Evolutionary conservation across 495 filamentous ascomycete species (phyloP), one percentile per base, ranked within the genome.

Genomic region (Aspergillus mulundensis): DNA sequence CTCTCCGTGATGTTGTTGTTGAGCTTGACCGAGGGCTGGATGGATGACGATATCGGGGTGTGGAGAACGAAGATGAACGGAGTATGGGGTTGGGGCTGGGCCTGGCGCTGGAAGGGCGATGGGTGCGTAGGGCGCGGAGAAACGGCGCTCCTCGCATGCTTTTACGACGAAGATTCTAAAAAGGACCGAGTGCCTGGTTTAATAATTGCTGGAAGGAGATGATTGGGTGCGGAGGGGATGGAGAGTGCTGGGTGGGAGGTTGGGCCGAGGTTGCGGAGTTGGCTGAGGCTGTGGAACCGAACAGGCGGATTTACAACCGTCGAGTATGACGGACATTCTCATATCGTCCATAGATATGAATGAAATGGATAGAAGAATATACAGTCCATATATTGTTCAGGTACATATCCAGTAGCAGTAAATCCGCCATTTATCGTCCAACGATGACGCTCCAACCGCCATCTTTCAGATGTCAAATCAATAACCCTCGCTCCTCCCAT

Each of bases 71-170:
- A 2, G 15, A 5, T 5, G 23, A 11, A 2, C 28, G n/a, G 7
- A 23, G 12, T 28, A 30, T 15, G 23, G 43, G 6, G 43, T 6
- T 28, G 43, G 24, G 14, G 5, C 10, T 50, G 18, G 19, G 19
- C 1, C 10, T 50, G 18, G 19, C 11, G 32, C 18, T 38, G 18
- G 12, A 6, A 4, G 14, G 5, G 11, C 32, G 32, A 20, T 19
- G 32, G 18, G 16, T 38, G 20, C 48, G 48, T 8, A 25, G 14
- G 15, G 48, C 48, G 32, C 48, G 36, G 15, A 38, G 11, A 18
- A 40, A n/a, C 3, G 48, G 48, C 34, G 34, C 34, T 50, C 48
- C 40, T 23, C 48, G 48, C 34, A 50, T 50, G 48, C 48, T 50
- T 28, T 39, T 24, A 25, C 11, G 7, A 14, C 28, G 23, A n/a